Conservation (phyloP, 768 basidiomycete species). For the Macrolepiota dolichaula region DNA sequence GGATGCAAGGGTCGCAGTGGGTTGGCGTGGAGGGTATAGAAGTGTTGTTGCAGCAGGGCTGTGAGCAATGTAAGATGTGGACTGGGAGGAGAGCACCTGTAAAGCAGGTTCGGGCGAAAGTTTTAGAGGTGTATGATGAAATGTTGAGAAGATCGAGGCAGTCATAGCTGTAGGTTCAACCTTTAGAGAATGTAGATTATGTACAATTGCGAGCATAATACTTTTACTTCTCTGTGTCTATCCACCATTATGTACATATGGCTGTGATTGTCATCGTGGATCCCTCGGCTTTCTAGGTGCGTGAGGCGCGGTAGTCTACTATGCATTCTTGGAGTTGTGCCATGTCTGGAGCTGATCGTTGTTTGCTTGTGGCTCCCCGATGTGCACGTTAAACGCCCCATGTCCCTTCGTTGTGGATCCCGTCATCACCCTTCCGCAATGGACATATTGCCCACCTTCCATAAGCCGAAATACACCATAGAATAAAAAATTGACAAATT, state of each 20-base stretch:
- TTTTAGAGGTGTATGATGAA: slow-evolving; percentile 39
- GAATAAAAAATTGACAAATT: neutral
- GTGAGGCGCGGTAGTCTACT: too few relatives aligned
- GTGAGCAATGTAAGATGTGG: slow-evolving; percentile 59
- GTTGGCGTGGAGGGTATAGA: slow-evolving; percentile 58
- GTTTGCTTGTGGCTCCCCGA: too few relatives aligned
- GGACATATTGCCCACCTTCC: too few relatives aligned
- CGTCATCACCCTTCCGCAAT: too few relatives aligned
- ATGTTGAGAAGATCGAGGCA: slow-evolving; percentile 3
- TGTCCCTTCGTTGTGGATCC: too few relatives aligned
- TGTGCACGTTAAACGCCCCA: too few relatives aligned
- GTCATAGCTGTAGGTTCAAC: neutral
- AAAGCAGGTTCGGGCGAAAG: slow-evolving; percentile 36
- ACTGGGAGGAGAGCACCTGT: slow-evolving; percentile 49
- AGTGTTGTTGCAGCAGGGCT: slow-evolving; percentile 71
- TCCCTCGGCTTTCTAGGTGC: too few relatives aligned
- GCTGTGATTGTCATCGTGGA: too few relatives aligned
- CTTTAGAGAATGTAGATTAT: neutral
- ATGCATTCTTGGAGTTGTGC: too few relatives aligned
- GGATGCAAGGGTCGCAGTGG: slow-evolving; percentile 38
- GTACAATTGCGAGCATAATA: neutral
- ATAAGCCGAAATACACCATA: too few relatives aligned
- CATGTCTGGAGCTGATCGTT: too few relatives aligned
- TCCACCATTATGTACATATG: too few relatives aligned
- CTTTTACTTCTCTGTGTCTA: neutral